Percentiles rank a stretch among this genome's conserved stretches.
phyloP scores from a whole-genome alignment of 228 moss, liverwort and hornwort species.

The Sphagnum fallax region DNA sequence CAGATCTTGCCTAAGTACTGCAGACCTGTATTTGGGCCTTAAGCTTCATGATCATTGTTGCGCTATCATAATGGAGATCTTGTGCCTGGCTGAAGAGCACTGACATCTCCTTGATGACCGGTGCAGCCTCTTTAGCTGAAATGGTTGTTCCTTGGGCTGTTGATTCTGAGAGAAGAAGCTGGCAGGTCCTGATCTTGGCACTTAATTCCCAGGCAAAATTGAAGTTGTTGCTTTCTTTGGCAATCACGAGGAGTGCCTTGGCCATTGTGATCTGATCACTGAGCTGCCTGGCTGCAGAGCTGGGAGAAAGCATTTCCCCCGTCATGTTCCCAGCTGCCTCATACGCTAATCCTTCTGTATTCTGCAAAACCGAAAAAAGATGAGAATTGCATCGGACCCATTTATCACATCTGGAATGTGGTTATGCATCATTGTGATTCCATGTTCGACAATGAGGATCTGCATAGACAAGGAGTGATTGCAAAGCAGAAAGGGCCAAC shows the following conservation, averaged over 20 bases:
- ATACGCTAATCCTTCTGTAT: not conserved
- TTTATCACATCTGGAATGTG: not conserved
- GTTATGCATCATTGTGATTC: not conserved
- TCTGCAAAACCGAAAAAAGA: not conserved
- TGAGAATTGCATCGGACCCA: not conserved
- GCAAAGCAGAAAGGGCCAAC: not conserved
- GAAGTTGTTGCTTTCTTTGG: conserved; percentile 49
- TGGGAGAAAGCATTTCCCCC: not conserved
- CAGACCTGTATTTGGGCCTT: conserved; percentile 34
- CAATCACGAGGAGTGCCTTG: conserved; percentile 51
- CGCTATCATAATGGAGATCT: conserved; percentile 56
- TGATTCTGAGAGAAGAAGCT: conserved; percentile 30
- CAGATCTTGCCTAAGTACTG: not conserved
- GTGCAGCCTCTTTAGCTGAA: conserved; percentile 25
- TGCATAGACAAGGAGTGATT: too few species aligned
- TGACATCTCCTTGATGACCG: conserved; percentile 35
- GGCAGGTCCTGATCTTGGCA: conserved; percentile 43
- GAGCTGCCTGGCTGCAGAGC: conserved; percentile 36
- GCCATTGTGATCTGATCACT: conserved; percentile 52
- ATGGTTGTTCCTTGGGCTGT: conserved; percentile 26
- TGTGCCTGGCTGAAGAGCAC: conserved; percentile 30
- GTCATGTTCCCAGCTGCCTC: not conserved
- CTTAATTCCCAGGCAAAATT: conserved; percentile 50
- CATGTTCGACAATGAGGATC: not conserved
- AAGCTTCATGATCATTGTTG: conserved; percentile 57